These are phyloP conservation scores for Exophiala oligosperma DNA, from an alignment of 2,329 filamentous ascomycete genomes.

Conservation along the genomic window DNA sequence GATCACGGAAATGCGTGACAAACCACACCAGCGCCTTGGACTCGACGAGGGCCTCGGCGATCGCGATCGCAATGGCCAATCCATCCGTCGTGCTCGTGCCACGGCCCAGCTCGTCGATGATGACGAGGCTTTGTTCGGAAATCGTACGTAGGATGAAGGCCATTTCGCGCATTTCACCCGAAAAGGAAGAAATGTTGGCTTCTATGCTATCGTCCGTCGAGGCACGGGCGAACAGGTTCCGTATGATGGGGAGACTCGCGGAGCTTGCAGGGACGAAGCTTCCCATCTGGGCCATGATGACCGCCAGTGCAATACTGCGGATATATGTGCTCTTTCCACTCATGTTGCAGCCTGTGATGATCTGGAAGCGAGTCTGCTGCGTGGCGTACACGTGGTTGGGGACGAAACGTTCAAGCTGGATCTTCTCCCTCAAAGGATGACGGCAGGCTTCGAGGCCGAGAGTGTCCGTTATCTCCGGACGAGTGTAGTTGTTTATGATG, in stretches of 20 bases:
- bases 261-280: conserved; percentile 86
- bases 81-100: conserved; percentile 89
- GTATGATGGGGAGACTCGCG: conserved; percentile 75
- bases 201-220: conserved; percentile 87
- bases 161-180: conserved; percentile 93
- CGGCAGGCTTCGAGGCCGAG: conserved; percentile 72
- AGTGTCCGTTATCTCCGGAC: conserved; percentile 67
- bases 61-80: conserved; percentile 82
- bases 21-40: conserved; percentile 85
- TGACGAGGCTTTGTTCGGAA: conserved; percentile 70
- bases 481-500: conserved; percentile 65
- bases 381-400: conserved; percentile 90
- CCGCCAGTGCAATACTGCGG: conserved; percentile 75
- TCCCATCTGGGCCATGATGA: conserved; percentile 92
- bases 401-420: conserved; percentile 68
- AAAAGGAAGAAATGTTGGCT: conserved; percentile 89
- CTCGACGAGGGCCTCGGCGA: conserved; percentile 82
- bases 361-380: conserved; percentile 78
- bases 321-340: conserved; percentile 97
- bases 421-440: conserved; percentile 77
- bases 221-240: conserved; percentile 83
- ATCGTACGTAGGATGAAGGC: conserved; percentile 89
- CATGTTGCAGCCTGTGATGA: conserved; percentile 97
- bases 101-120: conserved; percentile 89
- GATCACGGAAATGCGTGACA: conserved; percentile 85